phyloP scores from a whole-genome alignment of 2,329 filamentous ascomycete species.

The Cladosporium halotolerans region DNA sequence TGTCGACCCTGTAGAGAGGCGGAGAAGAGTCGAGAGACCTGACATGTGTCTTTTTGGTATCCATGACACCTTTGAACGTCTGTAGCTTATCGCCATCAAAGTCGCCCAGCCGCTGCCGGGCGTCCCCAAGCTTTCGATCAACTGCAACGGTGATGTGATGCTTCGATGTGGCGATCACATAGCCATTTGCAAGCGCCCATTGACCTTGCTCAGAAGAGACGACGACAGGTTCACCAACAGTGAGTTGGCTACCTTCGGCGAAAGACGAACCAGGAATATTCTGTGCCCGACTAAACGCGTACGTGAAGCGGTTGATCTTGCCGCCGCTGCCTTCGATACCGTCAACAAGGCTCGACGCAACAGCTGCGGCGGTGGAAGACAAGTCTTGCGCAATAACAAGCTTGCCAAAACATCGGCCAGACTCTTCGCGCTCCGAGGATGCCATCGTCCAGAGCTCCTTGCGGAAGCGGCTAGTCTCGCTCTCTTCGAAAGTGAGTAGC shows the following conservation, averaged over 20 bases:
- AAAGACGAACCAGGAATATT: slow-evolving; percentile 64
- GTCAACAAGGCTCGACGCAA: slow-evolving; percentile 18
- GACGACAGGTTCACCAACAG: slow-evolving; percentile 85
- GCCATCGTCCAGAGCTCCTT: slow-evolving; percentile 95
- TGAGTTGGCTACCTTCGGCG: slow-evolving; percentile 74
- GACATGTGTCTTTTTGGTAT: slow-evolving; percentile 44
- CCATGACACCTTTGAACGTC: slow-evolving; percentile 86
- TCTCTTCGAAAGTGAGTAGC: slow-evolving; percentile 88
- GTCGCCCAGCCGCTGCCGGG: slow-evolving; percentile 64
- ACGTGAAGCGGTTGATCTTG: slow-evolving; percentile 88
- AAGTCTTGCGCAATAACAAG: slow-evolving; percentile 62
- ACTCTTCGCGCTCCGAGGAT: slow-evolving; percentile 77
- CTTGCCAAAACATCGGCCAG: slow-evolving; percentile 83
- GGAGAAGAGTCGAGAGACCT: slow-evolving; percentile 29
- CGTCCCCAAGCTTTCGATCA: slow-evolving; percentile 82
- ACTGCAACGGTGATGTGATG: slow-evolving; percentile 79
- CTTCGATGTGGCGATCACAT: slow-evolving; percentile 70
- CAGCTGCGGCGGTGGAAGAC: slow-evolving; percentile 16
- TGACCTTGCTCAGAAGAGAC: slow-evolving; percentile 92
- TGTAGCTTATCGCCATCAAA: slow-evolving; percentile 77
- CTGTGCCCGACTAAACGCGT: slow-evolving; percentile 66
- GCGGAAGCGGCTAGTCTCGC: slow-evolving; percentile 77
- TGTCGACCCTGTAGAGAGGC: slow-evolving; percentile 78
- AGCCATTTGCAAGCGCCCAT: slow-evolving; percentile 90
- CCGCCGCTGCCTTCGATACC: slow-evolving; percentile 41